phyloP scores from a whole-genome alignment of 2,329 filamentous ascomycete species.

The Cryphonectria parasitica region DNA sequence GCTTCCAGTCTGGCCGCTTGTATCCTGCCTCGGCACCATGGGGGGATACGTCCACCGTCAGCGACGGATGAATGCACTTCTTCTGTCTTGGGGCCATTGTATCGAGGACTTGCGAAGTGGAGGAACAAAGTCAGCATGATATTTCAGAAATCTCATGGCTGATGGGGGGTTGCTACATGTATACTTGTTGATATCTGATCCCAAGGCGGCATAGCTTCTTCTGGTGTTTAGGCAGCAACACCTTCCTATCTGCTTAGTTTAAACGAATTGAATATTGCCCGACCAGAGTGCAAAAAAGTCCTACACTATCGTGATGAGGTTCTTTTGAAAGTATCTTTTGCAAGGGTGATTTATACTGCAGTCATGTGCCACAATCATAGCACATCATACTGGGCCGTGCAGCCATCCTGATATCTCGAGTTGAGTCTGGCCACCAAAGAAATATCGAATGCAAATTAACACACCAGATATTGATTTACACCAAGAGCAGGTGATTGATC shows the following conservation, averaged over 20 bases:
- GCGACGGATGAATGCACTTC: slow-evolving; percentile 11
- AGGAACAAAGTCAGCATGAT: background rate
- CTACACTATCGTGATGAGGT: background rate
- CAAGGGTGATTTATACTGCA: background rate
- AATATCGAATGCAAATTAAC: background rate
- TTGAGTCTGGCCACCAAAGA: background rate
- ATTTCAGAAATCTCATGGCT: background rate
- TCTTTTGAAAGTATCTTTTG: no score
- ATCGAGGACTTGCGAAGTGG: background rate
- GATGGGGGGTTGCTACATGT: background rate
- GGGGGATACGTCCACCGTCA: slow-evolving; percentile 38
- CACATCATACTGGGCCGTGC: background rate
- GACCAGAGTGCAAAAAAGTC: background rate
- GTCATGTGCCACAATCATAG: background rate
- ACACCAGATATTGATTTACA: background rate
- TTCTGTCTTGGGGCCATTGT: slow-evolving; percentile 14
- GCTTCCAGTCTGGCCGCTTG: slow-evolving; percentile 35
- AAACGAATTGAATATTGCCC: background rate
- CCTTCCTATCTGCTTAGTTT: background rate
- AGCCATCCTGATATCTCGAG: no score
- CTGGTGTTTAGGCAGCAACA: background rate
- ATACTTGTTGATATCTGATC: background rate
- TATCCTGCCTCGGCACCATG: slow-evolving; percentile 39
- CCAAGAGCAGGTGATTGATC: background rate
- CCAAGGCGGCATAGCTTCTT: background rate